Percentiles rank a stretch among this genome's conserved stretches.
Conservation (phyloP, 163 green algal genomes). For the Coccomyxa subellipsoidea region DNA sequence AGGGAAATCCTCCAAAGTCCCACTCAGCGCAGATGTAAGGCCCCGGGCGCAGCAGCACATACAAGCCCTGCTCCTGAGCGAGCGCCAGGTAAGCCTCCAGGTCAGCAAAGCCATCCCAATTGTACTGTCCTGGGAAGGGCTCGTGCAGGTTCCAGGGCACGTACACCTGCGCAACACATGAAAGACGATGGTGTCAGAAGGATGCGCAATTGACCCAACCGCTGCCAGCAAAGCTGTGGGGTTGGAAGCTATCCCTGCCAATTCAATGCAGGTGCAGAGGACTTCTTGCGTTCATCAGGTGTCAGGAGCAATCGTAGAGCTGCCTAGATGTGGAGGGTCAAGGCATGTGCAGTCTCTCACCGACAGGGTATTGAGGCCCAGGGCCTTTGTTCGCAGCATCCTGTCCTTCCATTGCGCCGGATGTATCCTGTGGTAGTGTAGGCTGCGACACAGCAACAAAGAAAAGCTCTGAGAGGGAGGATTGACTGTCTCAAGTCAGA, state of each 20-base stretch:
- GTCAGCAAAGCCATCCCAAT: constrained; percentile 38
- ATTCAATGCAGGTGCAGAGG: no score
- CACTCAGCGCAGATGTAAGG: constrained; percentile 73
- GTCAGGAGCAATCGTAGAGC: no score
- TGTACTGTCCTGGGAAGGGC: constrained; percentile 36
- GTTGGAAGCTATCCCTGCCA: no score
- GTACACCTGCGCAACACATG: constrained; percentile 32
- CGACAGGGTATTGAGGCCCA: constrained; percentile 49
- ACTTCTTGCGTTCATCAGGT: no score
- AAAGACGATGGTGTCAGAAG: not conserved
- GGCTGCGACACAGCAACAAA: constrained; percentile 21
- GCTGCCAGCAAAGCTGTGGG: no score
- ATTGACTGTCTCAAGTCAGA: not conserved
- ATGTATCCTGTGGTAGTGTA: constrained; percentile 52
- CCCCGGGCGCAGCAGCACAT: constrained; percentile 52
- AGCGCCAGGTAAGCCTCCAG: constrained; percentile 48
- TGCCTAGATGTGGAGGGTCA: no score
- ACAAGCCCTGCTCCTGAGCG: constrained; percentile 35
- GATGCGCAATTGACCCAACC: no score
- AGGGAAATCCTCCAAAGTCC: constrained; percentile 63
- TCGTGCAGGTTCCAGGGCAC: constrained; percentile 65
- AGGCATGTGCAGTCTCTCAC: constrained; percentile 11
- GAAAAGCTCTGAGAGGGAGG: not conserved
- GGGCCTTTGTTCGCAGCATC: constrained; percentile 27
- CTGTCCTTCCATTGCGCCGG: constrained; percentile 42